Conservation (phyloP, 2,329 filamentous ascomycete genomes). For the Fusarium tjaetaba region DNA sequence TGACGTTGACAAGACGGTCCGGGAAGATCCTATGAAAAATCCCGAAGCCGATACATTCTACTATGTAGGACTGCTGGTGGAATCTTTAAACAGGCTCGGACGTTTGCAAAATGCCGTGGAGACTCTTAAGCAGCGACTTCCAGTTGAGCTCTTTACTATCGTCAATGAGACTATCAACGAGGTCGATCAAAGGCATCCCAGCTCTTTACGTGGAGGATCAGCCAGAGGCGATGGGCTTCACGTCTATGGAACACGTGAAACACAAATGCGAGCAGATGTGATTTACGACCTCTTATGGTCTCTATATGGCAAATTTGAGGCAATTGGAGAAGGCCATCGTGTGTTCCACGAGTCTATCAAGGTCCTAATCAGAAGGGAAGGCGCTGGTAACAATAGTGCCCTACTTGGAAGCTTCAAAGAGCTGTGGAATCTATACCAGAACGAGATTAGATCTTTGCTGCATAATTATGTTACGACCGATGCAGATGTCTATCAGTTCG, state of each 20-base stretch:
- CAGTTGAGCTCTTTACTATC: constrained; percentile 91
- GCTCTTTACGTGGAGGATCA: constrained; percentile 70
- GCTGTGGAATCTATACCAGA: constrained; percentile 97
- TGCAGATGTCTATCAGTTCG: constrained; percentile 75
- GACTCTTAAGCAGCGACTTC: constrained; percentile 89
- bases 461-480: constrained; percentile 97
- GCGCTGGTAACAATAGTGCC: constrained; percentile 68
- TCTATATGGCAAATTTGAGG: constrained; percentile 95
- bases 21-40: constrained; percentile 91
- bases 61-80: constrained; percentile 88
- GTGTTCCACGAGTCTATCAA: constrained; percentile 93
- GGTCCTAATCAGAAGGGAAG: constrained; percentile 85
- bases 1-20: constrained; percentile 69
- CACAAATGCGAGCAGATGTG: constrained; percentile 82
- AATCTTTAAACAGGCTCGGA: constrained; percentile 89
- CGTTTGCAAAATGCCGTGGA: constrained; percentile 87
- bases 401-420: constrained; percentile 93
- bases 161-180: constrained; percentile 96
- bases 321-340: constrained; percentile 94
- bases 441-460: constrained; percentile 92
- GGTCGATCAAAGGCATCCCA: constrained; percentile 92
- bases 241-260: constrained; percentile 74
- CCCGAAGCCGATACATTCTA: constrained; percentile 95
- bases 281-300: constrained; percentile 93
- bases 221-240: constrained; percentile 65